Evolutionary conservation across 331 rosid genomes (phyloP).

Genomic region (Pyracantha coccinea): DNA sequence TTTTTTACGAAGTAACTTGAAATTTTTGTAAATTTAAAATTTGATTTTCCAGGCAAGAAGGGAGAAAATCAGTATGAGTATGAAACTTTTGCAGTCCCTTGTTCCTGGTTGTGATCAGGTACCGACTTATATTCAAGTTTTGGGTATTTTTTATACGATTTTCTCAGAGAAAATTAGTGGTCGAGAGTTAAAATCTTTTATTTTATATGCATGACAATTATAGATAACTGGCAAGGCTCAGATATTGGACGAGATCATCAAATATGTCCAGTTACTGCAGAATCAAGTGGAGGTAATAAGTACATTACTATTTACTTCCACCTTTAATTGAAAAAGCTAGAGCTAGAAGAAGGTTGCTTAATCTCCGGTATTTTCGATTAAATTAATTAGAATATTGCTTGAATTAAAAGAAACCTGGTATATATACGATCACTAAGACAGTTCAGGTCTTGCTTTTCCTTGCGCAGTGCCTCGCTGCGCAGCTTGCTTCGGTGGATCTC

Average conservation of each 20-base stretch:
- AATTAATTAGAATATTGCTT: background rate
- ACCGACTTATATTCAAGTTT: background rate
- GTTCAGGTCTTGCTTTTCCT: background rate
- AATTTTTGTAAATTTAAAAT: no score
- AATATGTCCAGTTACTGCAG: slow-evolving; percentile 12
- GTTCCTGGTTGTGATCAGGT: slow-evolving; percentile 23
- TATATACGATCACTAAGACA: background rate
- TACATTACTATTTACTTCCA: background rate
- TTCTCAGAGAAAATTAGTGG: background rate
- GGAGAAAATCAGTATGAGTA: slow-evolving; percentile 8
- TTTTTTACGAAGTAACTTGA: background rate
- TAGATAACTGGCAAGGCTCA: slow-evolving; percentile 17
- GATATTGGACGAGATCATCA: slow-evolving; percentile 13
- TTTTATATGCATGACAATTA: background rate
- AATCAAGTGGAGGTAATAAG: slow-evolving; percentile 15
- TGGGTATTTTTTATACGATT: background rate
- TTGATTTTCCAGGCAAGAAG: slow-evolving; percentile 11
- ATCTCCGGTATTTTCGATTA: background rate
- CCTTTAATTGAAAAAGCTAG: background rate
- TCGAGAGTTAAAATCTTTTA: background rate
- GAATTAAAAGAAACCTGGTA: no score
- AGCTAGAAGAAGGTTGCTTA: background rate
- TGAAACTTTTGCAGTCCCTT: slow-evolving; percentile 9
- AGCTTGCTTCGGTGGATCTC: slow-evolving; percentile 3
- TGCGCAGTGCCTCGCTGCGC: slow-evolving; percentile 3